Conservation (phyloP, 2,329 filamentous ascomycete genomes). For the Gnomoniopsis smithogilvyi region DNA sequence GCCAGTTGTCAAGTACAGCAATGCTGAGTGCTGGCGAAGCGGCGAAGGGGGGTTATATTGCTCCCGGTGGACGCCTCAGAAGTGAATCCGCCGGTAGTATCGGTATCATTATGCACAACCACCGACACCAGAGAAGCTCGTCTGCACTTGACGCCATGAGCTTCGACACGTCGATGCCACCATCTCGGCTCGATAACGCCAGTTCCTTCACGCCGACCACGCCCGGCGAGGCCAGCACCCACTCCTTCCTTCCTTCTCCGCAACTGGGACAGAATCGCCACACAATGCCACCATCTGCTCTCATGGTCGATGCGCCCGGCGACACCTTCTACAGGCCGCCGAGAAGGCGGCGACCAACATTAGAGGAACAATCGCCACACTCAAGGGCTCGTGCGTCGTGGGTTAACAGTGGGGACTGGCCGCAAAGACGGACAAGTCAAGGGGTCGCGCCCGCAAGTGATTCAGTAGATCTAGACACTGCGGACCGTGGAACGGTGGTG, state of each 20-base stretch:
- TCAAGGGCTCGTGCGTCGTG: conserved; percentile 34
- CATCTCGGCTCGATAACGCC: conserved; percentile 49
- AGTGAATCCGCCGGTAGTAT: conserved; percentile 62
- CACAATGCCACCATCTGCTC: conserved; percentile 41
- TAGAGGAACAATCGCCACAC: conserved; percentile 46
- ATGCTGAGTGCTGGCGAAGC: conserved; percentile 72
- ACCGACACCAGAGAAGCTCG: conserved; percentile 45
- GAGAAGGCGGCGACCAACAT: conserved; percentile 45
- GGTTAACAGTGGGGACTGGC: conserved; percentile 32
- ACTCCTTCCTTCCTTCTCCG: conserved; percentile 66
- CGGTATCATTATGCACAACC: conserved; percentile 44
- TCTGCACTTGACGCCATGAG: conserved; percentile 52
- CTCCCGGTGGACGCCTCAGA: conserved; percentile 51
- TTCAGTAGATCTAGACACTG: conserved; percentile 34
- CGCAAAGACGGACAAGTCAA: conserved; percentile 37
- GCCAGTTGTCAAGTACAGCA: conserved; percentile 75
- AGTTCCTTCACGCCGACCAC: conserved; percentile 72
- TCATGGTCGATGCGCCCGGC: conserved; percentile 48
- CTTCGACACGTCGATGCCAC: conserved; percentile 41
- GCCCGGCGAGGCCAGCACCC: conserved; percentile 65
- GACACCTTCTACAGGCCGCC: conserved; percentile 92
- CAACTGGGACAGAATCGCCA: conserved; percentile 39
- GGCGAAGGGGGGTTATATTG: conserved; percentile 57
- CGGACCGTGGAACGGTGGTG: conserved; percentile 39
- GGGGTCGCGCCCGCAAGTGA: conserved; percentile 32